Conservation (phyloP, 306 rosid species). For the Ormosia semicastrata region DNA sequence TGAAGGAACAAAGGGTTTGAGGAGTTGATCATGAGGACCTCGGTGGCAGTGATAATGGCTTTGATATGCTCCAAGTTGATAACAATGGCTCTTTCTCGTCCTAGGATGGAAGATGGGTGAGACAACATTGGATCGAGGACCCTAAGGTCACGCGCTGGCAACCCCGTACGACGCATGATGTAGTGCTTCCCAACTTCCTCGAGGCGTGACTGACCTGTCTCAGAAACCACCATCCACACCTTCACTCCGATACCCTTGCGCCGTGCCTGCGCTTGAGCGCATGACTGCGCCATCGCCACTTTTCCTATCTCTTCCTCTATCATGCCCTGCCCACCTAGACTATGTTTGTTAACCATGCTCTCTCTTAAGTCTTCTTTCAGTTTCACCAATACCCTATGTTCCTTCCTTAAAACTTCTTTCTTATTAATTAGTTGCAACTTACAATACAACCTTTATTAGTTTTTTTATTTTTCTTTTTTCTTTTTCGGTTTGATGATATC, state of each 20-base stretch:
- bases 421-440: no score
- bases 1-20: conserved; percentile 51
- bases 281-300: background rate
- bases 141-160: conserved; percentile 80
- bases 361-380: no score
- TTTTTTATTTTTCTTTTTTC: no score
- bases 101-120: conserved; percentile 67
- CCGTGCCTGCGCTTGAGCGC: conserved; percentile 6
- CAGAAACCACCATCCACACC: conserved; percentile 35
- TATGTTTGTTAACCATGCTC: no score
- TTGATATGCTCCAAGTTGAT: conserved; percentile 76
- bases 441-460: no score
- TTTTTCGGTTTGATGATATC: no score
- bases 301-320: conserved; percentile 3
- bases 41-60: conserved; percentile 61
- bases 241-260: conserved; percentile 16
- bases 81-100: conserved; percentile 71
- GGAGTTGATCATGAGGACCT: conserved; percentile 57
- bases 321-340: no score
- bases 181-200: conserved; percentile 58
- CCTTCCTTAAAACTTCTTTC: no score
- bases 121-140: conserved; percentile 64
- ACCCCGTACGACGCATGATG: conserved; percentile 72
- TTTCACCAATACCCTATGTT: no score
- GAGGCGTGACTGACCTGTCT: conserved; percentile 4